phyloP scores from a whole-genome alignment of 2,329 filamentous ascomycete genomes.

The Orbilia javanica region DNA sequence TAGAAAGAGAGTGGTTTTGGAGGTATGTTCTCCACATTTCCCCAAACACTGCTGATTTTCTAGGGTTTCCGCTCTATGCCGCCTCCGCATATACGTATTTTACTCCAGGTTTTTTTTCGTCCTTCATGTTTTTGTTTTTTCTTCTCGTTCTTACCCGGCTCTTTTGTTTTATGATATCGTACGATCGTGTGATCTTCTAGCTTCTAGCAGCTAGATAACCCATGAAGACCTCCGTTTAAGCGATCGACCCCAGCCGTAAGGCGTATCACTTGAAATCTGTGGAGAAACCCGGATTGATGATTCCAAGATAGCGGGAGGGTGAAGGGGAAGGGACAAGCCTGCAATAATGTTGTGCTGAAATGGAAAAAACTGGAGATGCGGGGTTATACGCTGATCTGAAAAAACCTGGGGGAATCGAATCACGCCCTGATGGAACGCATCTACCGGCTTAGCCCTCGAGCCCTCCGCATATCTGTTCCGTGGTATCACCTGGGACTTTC shows the following conservation, averaged over 20 bases:
- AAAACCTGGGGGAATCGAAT: constrained; percentile 3
- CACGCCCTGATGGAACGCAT: background rate
- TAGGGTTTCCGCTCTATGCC: constrained; percentile 2
- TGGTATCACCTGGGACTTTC: background rate
- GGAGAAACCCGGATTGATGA: constrained; percentile 43
- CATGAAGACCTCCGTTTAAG: constrained; percentile 10
- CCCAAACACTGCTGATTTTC: background rate
- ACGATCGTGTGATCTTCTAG: constrained; percentile 14
- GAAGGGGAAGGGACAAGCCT: constrained; percentile 12
- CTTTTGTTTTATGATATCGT: constrained; percentile 14
- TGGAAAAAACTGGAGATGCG: constrained; percentile 1
- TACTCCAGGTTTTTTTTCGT: background rate
- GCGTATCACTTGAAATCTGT: constrained; percentile 11
- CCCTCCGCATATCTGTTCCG: background rate
- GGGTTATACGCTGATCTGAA: constrained; percentile 2
- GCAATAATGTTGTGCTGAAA: background rate
- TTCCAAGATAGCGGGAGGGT: constrained; percentile 8
- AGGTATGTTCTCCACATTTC: constrained; percentile 11
- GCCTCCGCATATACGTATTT: constrained; percentile 7
- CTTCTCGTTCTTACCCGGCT: background rate
- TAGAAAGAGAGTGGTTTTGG: background rate
- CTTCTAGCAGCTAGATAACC: background rate
- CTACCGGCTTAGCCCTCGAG: background rate
- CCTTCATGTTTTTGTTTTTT: constrained; percentile 11
- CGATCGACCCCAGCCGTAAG: constrained; percentile 7